Evolutionary conservation across 495 filamentous ascomycete genomes (phyloP).

Genomic region (Penicillium subrubescens): DNA sequence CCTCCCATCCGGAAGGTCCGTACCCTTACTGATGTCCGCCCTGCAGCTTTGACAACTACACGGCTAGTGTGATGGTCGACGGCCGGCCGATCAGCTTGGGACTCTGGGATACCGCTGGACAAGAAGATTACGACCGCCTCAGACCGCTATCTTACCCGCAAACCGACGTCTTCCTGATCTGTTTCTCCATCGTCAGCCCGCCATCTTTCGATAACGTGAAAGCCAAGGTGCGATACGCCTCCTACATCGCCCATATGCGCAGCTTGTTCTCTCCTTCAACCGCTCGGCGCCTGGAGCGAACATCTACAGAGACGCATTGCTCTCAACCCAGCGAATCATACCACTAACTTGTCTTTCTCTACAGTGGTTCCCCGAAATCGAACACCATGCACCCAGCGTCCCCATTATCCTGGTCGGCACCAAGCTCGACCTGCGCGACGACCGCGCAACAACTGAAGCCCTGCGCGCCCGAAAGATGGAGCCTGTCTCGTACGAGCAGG

Average conservation of each 20-base stretch:
- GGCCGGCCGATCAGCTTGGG: slow-evolving; percentile 95
- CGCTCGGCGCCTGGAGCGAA: not conserved
- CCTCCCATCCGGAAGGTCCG: not conserved
- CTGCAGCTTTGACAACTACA: slow-evolving; percentile 95
- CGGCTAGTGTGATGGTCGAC: slow-evolving; percentile 97
- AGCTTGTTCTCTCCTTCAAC: not conserved
- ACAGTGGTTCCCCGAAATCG: slow-evolving; percentile 95
- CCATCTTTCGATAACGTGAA: slow-evolving; percentile 97
- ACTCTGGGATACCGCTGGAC: slow-evolving; percentile 97
- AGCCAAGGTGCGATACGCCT: slow-evolving; percentile 69
- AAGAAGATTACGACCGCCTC: slow-evolving; percentile 97
- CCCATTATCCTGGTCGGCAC: slow-evolving; percentile 98
- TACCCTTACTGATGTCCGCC: slow-evolving; percentile 10
- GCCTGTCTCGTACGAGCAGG: slow-evolving; percentile 88
- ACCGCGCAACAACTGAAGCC: slow-evolving; percentile 73
- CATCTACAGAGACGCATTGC: not conserved
- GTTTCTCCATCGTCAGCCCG: slow-evolving; percentile 97
- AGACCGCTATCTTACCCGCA: slow-evolving; percentile 96
- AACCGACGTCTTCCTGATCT: slow-evolving; percentile 97
- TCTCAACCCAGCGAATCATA: not conserved
- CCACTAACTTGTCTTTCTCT: not conserved
- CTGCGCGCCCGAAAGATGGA: slow-evolving; percentile 87
- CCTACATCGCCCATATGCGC: not conserved
- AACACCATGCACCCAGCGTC: slow-evolving; percentile 92
- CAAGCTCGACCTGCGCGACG: slow-evolving; percentile 94